These are phyloP conservation scores for Yamadazyma nakazawae DNA, from an alignment of 805 yeast genomes.

Conservation along the genomic window DNA sequence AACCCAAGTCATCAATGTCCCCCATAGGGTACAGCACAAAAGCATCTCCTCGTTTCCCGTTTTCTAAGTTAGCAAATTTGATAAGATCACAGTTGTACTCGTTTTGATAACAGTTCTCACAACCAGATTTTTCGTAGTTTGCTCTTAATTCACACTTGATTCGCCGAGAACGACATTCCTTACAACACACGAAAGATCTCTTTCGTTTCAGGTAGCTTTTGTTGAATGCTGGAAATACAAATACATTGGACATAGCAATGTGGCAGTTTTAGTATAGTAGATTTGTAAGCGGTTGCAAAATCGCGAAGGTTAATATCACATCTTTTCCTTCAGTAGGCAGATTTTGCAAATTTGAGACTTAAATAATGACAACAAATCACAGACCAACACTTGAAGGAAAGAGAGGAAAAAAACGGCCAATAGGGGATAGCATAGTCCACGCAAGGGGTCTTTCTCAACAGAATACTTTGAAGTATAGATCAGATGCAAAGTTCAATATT, in stretches of 20 bases:
- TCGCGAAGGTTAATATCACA: not conserved
- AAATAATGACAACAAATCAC: conserved; percentile 39
- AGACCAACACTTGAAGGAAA: conserved; percentile 43
- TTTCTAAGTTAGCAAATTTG: no score
- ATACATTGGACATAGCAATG: conserved; percentile 17
- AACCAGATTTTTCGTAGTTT: conserved; percentile 24
- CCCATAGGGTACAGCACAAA: not conserved
- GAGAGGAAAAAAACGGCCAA: conserved; percentile 29
- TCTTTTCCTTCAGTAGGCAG: not conserved
- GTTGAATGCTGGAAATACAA: conserved; percentile 35
- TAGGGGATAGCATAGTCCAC: conserved; percentile 35
- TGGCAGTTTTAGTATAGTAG: not conserved
- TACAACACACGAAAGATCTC: conserved; percentile 31
- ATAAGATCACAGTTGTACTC: conserved; percentile 18
- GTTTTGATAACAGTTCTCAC: conserved; percentile 23
- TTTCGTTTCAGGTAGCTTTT: conserved; percentile 29
- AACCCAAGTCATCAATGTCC: not conserved
- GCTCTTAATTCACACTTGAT: conserved; percentile 25
- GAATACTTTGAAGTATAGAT: conserved; percentile 28
- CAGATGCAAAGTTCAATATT: conserved; percentile 17
- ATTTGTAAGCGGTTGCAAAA: conserved; percentile 3
- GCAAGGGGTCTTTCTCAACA: conserved; percentile 32
- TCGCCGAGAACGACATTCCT: conserved; percentile 24
- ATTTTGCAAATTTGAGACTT: not conserved
- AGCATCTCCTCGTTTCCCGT: not conserved